Conservation (phyloP, 225 moss, liverwort and hornwort genomes). For the Asterella californica region DNA sequence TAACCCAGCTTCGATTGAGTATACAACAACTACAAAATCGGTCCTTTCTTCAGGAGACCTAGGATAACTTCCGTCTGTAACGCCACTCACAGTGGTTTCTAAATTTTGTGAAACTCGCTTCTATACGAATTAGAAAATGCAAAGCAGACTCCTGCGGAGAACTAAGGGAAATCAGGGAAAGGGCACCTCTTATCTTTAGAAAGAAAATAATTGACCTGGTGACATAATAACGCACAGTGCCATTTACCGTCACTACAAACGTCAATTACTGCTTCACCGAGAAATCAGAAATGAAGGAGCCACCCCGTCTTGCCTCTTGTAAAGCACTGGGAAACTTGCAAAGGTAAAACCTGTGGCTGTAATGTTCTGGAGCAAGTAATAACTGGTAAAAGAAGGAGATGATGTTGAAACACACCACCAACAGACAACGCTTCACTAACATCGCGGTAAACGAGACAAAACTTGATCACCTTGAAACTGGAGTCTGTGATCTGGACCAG, state of each 20-base stretch:
- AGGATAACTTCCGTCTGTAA: background rate
- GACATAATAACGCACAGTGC: too few species aligned
- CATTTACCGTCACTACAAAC: background rate
- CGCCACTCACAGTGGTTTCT: background rate
- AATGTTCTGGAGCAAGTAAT: background rate
- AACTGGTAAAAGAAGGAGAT: background rate
- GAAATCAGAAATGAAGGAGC: background rate
- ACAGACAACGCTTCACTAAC: background rate
- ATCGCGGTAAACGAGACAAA: background rate
- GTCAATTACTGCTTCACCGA: background rate
- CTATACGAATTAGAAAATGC: background rate
- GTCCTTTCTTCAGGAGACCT: background rate
- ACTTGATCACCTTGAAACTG: constrained; percentile 66
- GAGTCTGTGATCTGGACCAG: constrained; percentile 63
- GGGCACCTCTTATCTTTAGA: background rate
- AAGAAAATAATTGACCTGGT: background rate
- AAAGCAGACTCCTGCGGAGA: background rate
- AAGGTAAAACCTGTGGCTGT: background rate
- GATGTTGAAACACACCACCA: background rate
- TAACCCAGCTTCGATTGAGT: background rate
- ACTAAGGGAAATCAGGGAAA: background rate
- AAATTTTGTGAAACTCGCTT: background rate
- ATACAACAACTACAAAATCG: background rate
- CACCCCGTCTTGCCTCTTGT: background rate
- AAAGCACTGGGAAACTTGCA: too few species aligned